Conservation (phyloP, 2,329 filamentous ascomycete genomes). For the Lomentospora prolificans region DNA sequence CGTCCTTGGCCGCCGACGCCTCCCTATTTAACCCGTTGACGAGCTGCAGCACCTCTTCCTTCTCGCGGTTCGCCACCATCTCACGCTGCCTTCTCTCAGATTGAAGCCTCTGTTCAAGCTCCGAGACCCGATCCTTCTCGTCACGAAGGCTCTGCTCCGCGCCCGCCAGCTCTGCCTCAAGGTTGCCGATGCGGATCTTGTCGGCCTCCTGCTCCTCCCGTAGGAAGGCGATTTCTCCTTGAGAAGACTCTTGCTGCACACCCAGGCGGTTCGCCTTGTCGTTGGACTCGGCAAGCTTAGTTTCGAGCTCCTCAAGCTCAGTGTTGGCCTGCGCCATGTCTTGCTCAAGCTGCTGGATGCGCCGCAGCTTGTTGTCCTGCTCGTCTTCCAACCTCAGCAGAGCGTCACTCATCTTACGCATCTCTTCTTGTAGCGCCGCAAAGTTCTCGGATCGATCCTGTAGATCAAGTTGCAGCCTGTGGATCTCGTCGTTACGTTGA, state of each 20-base stretch:
- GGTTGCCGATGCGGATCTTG: constrained; percentile 94
- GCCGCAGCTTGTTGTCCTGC: constrained; percentile 65
- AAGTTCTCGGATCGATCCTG: constrained; percentile 77
- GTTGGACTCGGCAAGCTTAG: constrained; percentile 73
- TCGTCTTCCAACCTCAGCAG: constrained; percentile 85
- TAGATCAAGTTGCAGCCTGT: constrained; percentile 61
- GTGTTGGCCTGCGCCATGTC: constrained; percentile 76
- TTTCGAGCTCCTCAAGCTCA: constrained; percentile 78
- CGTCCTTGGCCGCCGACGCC: constrained; percentile 72
- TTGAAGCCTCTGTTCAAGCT: constrained; percentile 64
- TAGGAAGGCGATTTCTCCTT: constrained; percentile 88
- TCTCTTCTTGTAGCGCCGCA: constrained; percentile 82
- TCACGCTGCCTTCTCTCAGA: constrained; percentile 81
- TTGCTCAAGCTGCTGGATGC: constrained; percentile 72
- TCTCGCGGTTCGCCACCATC: constrained; percentile 76
- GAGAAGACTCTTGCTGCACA: constrained; percentile 85
- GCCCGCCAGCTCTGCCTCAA: constrained; percentile 73
- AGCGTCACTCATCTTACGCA: constrained; percentile 82
- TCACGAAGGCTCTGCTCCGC: constrained; percentile 73
- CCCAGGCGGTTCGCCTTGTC: constrained; percentile 79
- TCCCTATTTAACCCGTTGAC: constrained; percentile 89
- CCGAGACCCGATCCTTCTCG: constrained; percentile 66
- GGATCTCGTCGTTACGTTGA: constrained; percentile 59
- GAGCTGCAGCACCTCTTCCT: constrained; percentile 88
- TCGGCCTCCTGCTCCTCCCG: constrained; percentile 94